phyloP scores from a whole-genome alignment of 2,329 filamentous ascomycete genomes.

The Rhynchosporium graminicola region DNA sequence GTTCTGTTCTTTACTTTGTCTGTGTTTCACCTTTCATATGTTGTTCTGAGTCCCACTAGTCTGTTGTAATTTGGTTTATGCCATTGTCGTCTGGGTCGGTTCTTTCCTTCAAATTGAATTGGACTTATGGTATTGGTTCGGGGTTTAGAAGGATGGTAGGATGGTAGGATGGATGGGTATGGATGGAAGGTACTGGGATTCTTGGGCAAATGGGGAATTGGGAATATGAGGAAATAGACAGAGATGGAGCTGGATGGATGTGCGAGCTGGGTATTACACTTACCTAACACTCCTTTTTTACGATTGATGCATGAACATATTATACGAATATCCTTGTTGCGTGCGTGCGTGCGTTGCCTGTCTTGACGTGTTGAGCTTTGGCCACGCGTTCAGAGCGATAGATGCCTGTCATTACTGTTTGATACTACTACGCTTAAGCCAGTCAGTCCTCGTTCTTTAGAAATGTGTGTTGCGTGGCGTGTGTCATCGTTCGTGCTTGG shows the following conservation, averaged over 20 bases:
- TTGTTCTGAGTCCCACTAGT: slow-evolving; percentile 1
- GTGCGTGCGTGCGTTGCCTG: slow-evolving; percentile 6
- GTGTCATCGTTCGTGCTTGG: too few relatives aligned
- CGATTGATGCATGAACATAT: slow-evolving; percentile 36
- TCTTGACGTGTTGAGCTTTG: slow-evolving; percentile 7
- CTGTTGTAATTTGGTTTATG: slow-evolving; percentile 22
- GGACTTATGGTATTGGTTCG: neutral
- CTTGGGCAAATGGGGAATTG: too few relatives aligned
- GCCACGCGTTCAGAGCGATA: too few relatives aligned
- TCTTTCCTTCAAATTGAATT: slow-evolving; percentile 6
- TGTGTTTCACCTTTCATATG: neutral
- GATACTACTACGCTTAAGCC: too few relatives aligned
- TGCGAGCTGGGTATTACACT: neutral
- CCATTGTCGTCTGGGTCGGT: slow-evolving; percentile 2
- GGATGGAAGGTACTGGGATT: too few relatives aligned
- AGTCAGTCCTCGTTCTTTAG: too few relatives aligned
- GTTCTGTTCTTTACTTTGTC: slow-evolving; percentile 5
- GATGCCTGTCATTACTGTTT: too few relatives aligned
- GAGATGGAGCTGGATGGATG: slow-evolving; percentile 12
- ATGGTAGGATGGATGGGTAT: too few relatives aligned
- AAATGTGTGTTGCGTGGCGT: too few relatives aligned
- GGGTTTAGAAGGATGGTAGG: slow-evolving; percentile 11
- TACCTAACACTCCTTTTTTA: slow-evolving; percentile 34
- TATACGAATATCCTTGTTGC: slow-evolving; percentile 35
- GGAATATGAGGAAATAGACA: neutral